Evolutionary conservation across 2,329 filamentous ascomycete genomes (phyloP).

Genomic region (Colletotrichum tanaceti): DNA sequence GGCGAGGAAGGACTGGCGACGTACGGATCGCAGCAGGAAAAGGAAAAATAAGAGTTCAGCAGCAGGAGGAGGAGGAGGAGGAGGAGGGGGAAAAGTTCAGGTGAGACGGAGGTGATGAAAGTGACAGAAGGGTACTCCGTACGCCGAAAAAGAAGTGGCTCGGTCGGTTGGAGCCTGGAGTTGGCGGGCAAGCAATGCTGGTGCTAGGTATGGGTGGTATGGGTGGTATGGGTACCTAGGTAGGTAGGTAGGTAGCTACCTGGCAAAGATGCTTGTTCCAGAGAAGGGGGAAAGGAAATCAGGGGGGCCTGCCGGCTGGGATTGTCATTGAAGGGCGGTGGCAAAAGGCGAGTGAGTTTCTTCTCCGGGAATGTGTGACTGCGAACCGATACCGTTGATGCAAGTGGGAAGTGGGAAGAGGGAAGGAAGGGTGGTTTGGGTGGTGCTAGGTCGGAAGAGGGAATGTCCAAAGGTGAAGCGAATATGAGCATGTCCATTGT

Average conservation of each 20-base stretch:
- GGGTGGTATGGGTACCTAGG: no score
- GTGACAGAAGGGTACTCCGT: background rate
- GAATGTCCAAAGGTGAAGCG: background rate
- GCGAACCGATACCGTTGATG: background rate
- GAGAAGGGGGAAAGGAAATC: background rate
- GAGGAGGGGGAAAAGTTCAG: background rate
- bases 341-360: background rate
- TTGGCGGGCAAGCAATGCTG: background rate
- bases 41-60: background rate
- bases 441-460: background rate
- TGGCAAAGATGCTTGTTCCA: background rate
- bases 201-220: no score
- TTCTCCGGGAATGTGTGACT: conserved; percentile 1
- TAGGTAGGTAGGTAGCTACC: no score
- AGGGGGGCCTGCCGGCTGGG: background rate
- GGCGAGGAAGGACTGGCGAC: background rate
- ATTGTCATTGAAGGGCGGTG: background rate
- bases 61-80: no score
- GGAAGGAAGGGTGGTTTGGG: no score
- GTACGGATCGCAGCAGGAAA: background rate
- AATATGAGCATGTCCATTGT: background rate
- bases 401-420: no score
- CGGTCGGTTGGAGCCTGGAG: background rate
- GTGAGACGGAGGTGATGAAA: background rate
- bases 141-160: background rate